Base-by-base conservation (phyloP, 495 filamentous ascomycete species). In the Chaetomium tenue region DNA sequence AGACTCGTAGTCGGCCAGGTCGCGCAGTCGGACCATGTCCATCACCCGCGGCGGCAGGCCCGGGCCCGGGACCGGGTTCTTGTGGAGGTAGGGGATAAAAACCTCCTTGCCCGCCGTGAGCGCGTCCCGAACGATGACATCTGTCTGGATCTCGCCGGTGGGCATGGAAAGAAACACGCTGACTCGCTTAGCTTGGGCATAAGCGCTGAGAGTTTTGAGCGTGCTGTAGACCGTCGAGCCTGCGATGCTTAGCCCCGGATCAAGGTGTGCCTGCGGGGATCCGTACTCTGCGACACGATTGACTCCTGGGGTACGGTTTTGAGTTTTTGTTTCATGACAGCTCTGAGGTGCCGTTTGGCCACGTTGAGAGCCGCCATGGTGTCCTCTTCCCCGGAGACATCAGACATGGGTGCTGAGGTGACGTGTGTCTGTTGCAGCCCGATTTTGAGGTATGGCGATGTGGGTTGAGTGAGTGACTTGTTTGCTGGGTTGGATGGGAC, bases 121-220 rank as follows among this genome's bases (percentile, higher is more conserved):
- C 20, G 92, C 93, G 82, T 96, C 85, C 42, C 84, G 82, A 20
- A 98, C 90, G 28, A 97, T 91, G 16, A 78, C 74, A 28, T 86
- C 86, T 16, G 95, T 98, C 52, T 88, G 88, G 16, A 96, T 83
- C 74, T 98, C 94, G 18, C 87, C 88, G 42, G 77, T 74, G 4
- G 91, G 91, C 92, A 98, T 98, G 15, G 94, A 96, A 22, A 98
- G 80, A 73, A 95, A 98, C 30, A 98, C 82, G 60, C 91, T 89
- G 66, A 98, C 84, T 28, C 86, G 81, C 62, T 83, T 83, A 33
- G 93, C 91, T 50, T 84, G 78, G 44, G 81, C 79, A 70, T 95
- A 97, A 2, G 81, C 77, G 58, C 65, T 65, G 63, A 82, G 80
- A 8, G 64, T 75, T 42, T 87, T 75, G 37, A 96, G 72, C 13